Base-by-base conservation (phyloP, 768 basidiomycete species). In the Mycena vitilis region DNA sequence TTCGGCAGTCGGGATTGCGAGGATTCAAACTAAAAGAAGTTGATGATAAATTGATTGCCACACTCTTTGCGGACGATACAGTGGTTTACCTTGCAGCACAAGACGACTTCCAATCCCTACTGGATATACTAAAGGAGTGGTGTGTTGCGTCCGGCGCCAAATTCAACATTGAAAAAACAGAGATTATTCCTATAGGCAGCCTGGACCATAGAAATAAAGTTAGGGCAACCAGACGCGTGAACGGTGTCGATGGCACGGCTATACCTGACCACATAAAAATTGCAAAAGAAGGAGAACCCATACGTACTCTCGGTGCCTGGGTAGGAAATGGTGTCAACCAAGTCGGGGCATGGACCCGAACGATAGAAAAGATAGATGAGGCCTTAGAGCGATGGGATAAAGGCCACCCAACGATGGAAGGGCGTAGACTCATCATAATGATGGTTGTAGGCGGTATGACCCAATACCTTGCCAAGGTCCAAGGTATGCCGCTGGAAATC, bases 401-500 rank as follows among this genome's bases (percentile, higher is more conserved):
- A 13, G 62, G 69, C 12, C 59, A 73, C 65, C 71, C 69, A 2
- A 70, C 71, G 13, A 51, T 47, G 42, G 65, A 72, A 60, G 74
- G 73, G 0, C 20, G 38, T 12, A n/a, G 52, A 7, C 63, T 72
- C 0, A 66, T 74, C 4, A 42, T 69, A 2, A 37, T 66, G 53
- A 71, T 69, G 64, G 60, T 73, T 0, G 30, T 76, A 0, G 73
- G 71, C 5, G 73, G 73, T 12, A 66, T 66, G 65, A 58, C 65
- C 7, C 42, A 44, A 44, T 44, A 44, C 42, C 42, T 44, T 8
- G 42, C 42, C 4, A 44, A 44, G 18, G 76, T 73, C 8, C 74
- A 77, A 45, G 60, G 74, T 0, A 77, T 77, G 76, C 76, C 75
- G 0, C 47, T 42, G 7, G 18, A 51, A 0, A 60, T 77, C 0